Evolutionary conservation across 805 yeast genomes (phyloP).

Genomic region (Metschnikowia rubicola): DNA sequence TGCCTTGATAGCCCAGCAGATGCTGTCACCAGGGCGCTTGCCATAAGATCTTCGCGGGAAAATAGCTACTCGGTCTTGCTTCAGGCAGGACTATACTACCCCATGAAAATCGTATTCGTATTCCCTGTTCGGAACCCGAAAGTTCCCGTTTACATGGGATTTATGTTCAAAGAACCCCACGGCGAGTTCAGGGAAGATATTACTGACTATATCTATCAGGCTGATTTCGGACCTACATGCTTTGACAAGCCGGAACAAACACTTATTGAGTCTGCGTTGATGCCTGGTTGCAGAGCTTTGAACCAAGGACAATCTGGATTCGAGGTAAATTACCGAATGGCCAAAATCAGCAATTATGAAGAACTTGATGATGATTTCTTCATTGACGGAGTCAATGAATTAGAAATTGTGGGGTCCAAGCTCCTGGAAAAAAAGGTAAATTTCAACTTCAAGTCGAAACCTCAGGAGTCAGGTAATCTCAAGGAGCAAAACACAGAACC

Average conservation of each 20-base stretch:
- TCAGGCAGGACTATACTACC: conserved; percentile 4
- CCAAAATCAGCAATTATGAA: background rate
- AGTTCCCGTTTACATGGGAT: background rate
- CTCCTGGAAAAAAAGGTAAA: background rate
- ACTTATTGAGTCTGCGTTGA: background rate
- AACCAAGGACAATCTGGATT: background rate
- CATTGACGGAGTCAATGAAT: background rate
- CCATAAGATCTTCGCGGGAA: background rate
- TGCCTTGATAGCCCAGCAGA: background rate
- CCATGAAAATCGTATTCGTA: background rate
- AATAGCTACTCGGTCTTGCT: background rate
- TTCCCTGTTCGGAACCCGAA: background rate
- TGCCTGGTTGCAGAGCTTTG: conserved; percentile 1
- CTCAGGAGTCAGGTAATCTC: background rate
- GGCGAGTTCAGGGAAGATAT: background rate
- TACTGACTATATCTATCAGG: background rate
- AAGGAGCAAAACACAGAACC: background rate
- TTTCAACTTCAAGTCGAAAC: background rate
- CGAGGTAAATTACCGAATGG: background rate
- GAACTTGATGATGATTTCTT: conserved; percentile 1
- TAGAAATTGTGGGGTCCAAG: background rate
- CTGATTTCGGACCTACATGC: background rate
- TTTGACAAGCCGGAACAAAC: background rate
- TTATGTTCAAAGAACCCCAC: conserved; percentile 3
- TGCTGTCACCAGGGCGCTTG: background rate